Evolutionary conservation across 2,329 filamentous ascomycete species (phyloP).

Genomic region (Pestalotiopsis sp.): DNA sequence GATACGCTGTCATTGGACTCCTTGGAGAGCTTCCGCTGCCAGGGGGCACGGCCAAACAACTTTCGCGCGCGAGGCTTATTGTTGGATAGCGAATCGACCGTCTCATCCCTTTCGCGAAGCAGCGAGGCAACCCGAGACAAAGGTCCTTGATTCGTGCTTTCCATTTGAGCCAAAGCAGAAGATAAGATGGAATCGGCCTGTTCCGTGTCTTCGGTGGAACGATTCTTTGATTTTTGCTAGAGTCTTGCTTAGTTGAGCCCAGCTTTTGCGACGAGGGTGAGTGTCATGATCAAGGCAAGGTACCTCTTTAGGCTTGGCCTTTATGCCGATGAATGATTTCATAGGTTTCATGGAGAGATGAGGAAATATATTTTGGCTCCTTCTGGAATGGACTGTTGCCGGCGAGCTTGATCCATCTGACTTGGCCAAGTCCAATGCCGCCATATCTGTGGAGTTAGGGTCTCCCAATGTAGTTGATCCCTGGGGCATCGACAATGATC

Average conservation of each 20-base stretch:
- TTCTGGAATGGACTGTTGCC: neutral
- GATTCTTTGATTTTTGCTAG: conserved; percentile 9
- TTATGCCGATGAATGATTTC: conserved; percentile 10
- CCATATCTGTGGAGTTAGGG: neutral
- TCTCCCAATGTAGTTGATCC: neutral
- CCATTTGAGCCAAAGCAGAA: conserved; percentile 12
- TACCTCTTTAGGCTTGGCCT: conserved; percentile 8
- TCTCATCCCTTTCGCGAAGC: conserved; percentile 38
- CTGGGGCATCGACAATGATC: neutral
- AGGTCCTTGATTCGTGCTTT: neutral
- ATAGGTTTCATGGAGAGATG: neutral
- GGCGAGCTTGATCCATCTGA: neutral
- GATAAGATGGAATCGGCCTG: conserved; percentile 14
- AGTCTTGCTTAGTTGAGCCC: neutral
- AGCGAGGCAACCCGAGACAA: conserved; percentile 21
- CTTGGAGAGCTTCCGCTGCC: conserved; percentile 41
- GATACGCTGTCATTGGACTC: conserved; percentile 41
- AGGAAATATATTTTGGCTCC: neutral
- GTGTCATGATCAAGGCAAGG: neutral
- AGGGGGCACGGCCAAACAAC: conserved; percentile 43
- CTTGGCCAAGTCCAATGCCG: neutral
- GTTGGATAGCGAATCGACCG: conserved; percentile 21
- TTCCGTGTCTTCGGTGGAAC: conserved; percentile 11
- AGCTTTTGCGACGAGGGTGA: neutral
- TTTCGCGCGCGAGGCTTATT: conserved; percentile 32